These are phyloP conservation scores for Ustilago xerochloae DNA, from an alignment of 1,284 basidiomycete genomes.

Conservation along the genomic window DNA sequence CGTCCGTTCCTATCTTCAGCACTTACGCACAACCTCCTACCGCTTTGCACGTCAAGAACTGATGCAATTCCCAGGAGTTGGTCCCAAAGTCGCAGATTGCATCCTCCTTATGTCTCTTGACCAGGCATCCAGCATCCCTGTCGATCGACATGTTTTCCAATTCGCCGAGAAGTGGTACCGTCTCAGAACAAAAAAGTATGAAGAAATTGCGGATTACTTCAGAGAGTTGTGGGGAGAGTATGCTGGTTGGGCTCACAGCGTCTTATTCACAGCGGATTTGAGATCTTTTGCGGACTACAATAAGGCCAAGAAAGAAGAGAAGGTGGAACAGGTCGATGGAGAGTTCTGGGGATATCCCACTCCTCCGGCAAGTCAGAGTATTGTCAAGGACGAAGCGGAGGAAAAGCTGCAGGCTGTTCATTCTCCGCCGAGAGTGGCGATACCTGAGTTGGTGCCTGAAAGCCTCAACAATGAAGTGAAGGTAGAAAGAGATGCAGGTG, in stretches of 20 bases:
- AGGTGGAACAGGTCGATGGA: slow-evolving; percentile 11
- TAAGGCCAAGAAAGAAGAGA: slow-evolving; percentile 38
- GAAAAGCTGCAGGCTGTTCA: slow-evolving; percentile 22
- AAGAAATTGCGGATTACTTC: slow-evolving; percentile 61
- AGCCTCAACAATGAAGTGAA: not conserved
- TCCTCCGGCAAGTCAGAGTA: slow-evolving; percentile 17
- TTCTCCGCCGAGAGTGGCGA: slow-evolving; percentile 26
- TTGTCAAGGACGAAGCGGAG: slow-evolving; percentile 5
- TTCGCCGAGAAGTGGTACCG: slow-evolving; percentile 66
- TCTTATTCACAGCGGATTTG: slow-evolving; percentile 64
- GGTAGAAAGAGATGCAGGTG: not conserved
- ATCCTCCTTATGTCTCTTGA: slow-evolving; percentile 93
- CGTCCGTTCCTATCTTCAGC: slow-evolving; percentile 73
- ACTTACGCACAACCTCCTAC: slow-evolving; percentile 74
- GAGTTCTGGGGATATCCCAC: slow-evolving; percentile 26
- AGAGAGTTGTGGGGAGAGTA: slow-evolving; percentile 64
- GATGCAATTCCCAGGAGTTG: slow-evolving; percentile 85
- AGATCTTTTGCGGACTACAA: slow-evolving; percentile 55
- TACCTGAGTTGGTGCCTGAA: slow-evolving; percentile 25
- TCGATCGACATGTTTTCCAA: slow-evolving; percentile 66
- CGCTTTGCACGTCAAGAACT: slow-evolving; percentile 78
- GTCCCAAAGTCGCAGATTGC: slow-evolving; percentile 81
- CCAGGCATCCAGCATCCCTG: slow-evolving; percentile 71
- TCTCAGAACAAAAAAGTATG: slow-evolving; percentile 61
- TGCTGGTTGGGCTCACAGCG: slow-evolving; percentile 66